Evolutionary conservation across 1,284 basidiomycete genomes (phyloP).

Genomic region (Boletus semigastroideus): DNA sequence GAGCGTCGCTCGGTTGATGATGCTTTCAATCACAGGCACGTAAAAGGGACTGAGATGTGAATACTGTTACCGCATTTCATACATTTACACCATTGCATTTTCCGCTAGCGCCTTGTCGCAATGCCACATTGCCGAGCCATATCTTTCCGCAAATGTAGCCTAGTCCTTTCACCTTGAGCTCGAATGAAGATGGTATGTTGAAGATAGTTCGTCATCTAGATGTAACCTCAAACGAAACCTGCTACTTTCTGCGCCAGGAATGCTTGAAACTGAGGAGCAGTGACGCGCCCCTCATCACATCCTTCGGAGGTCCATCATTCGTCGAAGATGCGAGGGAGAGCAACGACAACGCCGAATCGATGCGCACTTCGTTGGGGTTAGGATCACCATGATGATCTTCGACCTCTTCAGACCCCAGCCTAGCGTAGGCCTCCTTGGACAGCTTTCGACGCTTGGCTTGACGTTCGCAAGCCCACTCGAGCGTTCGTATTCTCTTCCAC

Average conservation of each 20-base stretch:
- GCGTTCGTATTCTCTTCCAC: conserved; percentile 30
- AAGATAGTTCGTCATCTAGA: conserved; percentile 15
- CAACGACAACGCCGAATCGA: conserved; percentile 31
- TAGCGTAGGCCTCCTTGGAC: conserved; percentile 14
- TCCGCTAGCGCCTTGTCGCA: conserved; percentile 27
- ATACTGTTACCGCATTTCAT: conserved; percentile 25
- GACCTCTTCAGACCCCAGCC: conserved; percentile 17
- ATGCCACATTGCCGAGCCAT: conserved; percentile 21
- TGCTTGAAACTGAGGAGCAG: conserved; percentile 42
- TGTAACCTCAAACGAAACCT: conserved; percentile 17
- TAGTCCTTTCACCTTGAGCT: conserved; percentile 21
- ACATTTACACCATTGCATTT: conserved; percentile 29
- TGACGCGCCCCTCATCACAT: conserved; percentile 42
- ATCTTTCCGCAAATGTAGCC: conserved; percentile 30
- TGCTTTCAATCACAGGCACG: conserved; percentile 15
- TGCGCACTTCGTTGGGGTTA: conserved; percentile 6
- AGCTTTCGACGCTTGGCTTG: conserved; percentile 37
- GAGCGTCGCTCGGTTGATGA: conserved; percentile 28
- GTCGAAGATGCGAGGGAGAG: conserved; percentile 29
- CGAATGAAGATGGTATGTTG: conserved; percentile 27
- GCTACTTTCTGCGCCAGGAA: conserved; percentile 28
- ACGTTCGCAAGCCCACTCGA: conserved; percentile 50
- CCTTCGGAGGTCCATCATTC: conserved; percentile 23
- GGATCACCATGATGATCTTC: conserved; percentile 6
- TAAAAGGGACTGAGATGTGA: conserved; percentile 17